Conservation (phyloP, 2,329 filamentous ascomycete genomes). For the Fusarium sp. region DNA sequence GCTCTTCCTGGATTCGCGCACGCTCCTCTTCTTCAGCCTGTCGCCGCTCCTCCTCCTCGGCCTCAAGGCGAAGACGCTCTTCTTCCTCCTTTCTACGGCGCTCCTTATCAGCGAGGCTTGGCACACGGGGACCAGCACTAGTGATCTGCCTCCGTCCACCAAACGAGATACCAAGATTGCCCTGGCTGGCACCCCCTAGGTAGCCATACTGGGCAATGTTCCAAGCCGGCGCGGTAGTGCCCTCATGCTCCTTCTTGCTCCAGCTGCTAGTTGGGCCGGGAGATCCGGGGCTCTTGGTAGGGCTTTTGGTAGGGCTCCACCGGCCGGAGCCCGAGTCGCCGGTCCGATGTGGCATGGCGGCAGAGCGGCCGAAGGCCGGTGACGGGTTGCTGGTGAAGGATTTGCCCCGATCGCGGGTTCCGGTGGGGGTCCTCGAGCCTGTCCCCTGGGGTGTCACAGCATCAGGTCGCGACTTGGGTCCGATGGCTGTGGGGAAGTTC, state of each 20-base stretch:
- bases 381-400: constrained; percentile 71
- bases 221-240: constrained; percentile 88
- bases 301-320: constrained; percentile 73
- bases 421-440: constrained; percentile 63
- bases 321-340: constrained; percentile 67
- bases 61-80: constrained; percentile 67
- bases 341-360: constrained; percentile 61
- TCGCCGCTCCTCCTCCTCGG: constrained; percentile 63
- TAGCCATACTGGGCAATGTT: constrained; percentile 99
- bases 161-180: constrained; percentile 93
- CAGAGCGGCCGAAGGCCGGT: constrained; percentile 57
- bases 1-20: constrained; percentile 72
- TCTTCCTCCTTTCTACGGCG: constrained; percentile 71
- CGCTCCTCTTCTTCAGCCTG: constrained; percentile 73
- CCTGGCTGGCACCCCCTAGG: constrained; percentile 96
- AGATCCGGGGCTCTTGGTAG: constrained; percentile 55
- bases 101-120: constrained; percentile 87
- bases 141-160: constrained; percentile 94
- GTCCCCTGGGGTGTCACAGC: constrained; percentile 75
- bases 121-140: constrained; percentile 80
- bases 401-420: constrained; percentile 58
- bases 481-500: constrained; percentile 81
- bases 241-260: constrained; percentile 88
- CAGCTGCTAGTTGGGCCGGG: constrained; percentile 80
- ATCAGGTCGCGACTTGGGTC: constrained; percentile 71